Evolutionary conservation across 345 rosid genomes (phyloP).

Genomic region (Arabis alpina): DNA sequence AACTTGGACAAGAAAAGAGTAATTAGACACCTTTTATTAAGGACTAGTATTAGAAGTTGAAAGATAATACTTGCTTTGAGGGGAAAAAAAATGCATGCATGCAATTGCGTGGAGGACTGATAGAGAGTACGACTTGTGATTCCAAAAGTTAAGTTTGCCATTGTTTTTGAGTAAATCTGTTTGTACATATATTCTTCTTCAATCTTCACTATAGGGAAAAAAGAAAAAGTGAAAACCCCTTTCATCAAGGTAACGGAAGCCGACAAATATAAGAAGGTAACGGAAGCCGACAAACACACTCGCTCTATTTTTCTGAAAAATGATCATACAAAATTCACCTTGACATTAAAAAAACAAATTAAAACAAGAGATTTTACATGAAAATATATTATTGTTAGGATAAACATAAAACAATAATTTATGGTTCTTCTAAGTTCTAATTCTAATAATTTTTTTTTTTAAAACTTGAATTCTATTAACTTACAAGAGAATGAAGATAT

Average conservation of each 20-base stretch:
- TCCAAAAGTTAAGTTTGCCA: neutral
- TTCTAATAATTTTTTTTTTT: no score
- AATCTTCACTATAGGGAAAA: constrained; percentile 9
- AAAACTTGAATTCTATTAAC: no score
- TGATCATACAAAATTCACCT: neutral
- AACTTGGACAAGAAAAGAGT: constrained; percentile 6
- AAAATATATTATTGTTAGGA: no score
- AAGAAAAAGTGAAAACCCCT: no score
- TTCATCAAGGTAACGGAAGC: constrained; percentile 25
- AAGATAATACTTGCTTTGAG: constrained; percentile 20
- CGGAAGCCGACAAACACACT: constrained; percentile 15
- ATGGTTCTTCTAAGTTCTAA: no score
- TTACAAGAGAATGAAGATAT: no score
- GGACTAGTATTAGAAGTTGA: neutral
- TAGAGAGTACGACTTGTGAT: constrained; percentile 12
- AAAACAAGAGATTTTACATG: no score
- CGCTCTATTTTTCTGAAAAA: neutral
- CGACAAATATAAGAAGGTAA: constrained; percentile 1
- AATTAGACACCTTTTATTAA: constrained; percentile 15
- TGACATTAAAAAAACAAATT: no score
- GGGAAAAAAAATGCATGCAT: constrained; percentile 31
- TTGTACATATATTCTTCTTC: constrained; percentile 3
- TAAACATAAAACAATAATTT: no score
- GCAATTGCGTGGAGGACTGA: constrained; percentile 28
- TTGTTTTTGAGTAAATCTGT: neutral